Evolutionary conservation across 495 filamentous ascomycete species (phyloP).

Genomic region (Talaromyces thailandensis): DNA sequence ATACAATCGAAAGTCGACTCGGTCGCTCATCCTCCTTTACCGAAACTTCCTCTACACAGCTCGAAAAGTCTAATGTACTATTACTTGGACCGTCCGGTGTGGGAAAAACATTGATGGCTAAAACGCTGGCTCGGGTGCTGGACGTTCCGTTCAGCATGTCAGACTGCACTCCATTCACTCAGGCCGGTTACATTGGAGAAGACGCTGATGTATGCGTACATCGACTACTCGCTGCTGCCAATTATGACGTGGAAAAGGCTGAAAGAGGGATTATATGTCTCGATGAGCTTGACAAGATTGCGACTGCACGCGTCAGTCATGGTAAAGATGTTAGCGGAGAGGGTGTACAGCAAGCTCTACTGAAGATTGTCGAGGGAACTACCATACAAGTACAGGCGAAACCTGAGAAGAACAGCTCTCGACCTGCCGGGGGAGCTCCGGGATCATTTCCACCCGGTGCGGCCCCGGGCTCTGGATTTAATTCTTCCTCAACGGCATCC

Average conservation of each 20-base stretch:
- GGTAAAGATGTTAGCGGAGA: conserved; percentile 85
- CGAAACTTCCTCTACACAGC: conserved; percentile 55
- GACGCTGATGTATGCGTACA: conserved; percentile 92
- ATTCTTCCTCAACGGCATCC: conserved; percentile 27
- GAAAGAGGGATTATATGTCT: conserved; percentile 92
- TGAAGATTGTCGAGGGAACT: conserved; percentile 95
- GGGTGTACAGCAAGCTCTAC: conserved; percentile 89
- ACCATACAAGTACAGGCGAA: conserved; percentile 85
- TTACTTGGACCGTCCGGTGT: conserved; percentile 90
- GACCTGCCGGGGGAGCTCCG: conserved; percentile 33
- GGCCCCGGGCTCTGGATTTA: conserved; percentile 30
- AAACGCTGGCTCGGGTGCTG: conserved; percentile 67
- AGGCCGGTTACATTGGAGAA: conserved; percentile 95
- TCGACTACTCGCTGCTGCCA: conserved; percentile 76
- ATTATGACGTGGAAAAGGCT: conserved; percentile 77
- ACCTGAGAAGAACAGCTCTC: conserved; percentile 52
- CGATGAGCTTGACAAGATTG: conserved; percentile 96
- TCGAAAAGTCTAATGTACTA: conserved; percentile 96
- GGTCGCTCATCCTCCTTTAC: conserved; percentile 35
- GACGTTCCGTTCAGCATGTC: conserved; percentile 96
- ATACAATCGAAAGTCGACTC: conserved; percentile 5
- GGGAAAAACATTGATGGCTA: conserved; percentile 92
- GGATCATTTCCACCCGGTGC: conserved; percentile 38
- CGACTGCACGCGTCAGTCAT: conserved; percentile 56
- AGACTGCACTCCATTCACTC: conserved; percentile 94